Percentiles rank a stretch among this genome's conserved stretches.
phyloP scores from a whole-genome alignment of 2,329 filamentous ascomycete genomes.

The Paraphoma sp. region DNA sequence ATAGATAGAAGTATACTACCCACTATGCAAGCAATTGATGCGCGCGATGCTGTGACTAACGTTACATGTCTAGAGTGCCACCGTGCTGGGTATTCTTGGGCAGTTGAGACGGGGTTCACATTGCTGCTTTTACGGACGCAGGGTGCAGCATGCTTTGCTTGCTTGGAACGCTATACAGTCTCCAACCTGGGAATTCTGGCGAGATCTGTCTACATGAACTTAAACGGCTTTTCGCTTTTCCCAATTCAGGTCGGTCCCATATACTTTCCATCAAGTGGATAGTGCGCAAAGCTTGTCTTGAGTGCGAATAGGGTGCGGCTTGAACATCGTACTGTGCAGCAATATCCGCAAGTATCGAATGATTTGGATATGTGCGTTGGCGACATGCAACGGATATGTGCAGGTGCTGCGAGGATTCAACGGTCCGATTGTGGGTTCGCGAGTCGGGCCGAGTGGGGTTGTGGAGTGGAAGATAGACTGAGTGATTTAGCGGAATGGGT shows the following conservation, averaged over 20 bases:
- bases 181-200: background rate
- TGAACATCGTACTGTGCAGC: background rate
- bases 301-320: background rate
- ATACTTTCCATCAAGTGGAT: background rate
- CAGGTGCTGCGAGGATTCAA: background rate
- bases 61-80: too few relatives aligned
- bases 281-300: background rate
- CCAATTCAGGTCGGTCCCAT: background rate
- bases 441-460: background rate
- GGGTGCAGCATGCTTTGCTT: background rate
- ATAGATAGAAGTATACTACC: too few relatives aligned
- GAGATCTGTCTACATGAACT: background rate
- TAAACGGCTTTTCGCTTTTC: background rate
- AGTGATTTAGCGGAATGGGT: too few relatives aligned
- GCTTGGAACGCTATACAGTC: background rate
- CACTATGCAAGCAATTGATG: too few relatives aligned
- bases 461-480: too few relatives aligned
- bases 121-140: background rate
- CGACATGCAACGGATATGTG: background rate
- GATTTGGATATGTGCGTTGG: background rate
- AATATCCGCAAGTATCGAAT: background rate
- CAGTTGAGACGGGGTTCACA: too few relatives aligned
- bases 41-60: too few relatives aligned
- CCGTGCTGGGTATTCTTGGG: too few relatives aligned
- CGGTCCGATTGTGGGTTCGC: background rate